These are phyloP conservation scores for Linaria vulgaris DNA, from an alignment of 257 asterid genomes.

Conservation along the genomic window DNA sequence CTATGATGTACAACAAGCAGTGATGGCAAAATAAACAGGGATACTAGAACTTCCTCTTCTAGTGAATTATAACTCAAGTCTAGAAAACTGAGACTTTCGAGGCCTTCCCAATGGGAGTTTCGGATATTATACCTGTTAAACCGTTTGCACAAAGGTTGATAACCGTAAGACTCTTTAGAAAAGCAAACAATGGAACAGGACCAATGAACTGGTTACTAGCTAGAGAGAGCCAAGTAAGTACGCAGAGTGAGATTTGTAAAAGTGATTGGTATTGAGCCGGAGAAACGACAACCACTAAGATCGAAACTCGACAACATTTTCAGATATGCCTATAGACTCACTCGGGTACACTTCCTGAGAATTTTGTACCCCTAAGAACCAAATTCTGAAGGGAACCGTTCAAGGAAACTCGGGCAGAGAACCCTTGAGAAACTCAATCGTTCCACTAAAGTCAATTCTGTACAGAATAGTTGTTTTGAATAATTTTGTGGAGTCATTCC, in stretches of 20 bases:
- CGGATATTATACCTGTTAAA: slow-evolving; percentile 33
- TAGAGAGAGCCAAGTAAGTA: slow-evolving; percentile 33
- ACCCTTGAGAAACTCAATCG: slow-evolving; percentile 49
- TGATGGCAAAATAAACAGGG: slow-evolving; percentile 42
- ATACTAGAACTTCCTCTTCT: slow-evolving; percentile 44
- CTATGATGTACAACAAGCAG: slow-evolving; percentile 32
- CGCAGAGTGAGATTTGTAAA: slow-evolving; percentile 44
- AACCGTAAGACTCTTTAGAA: slow-evolving; percentile 33
- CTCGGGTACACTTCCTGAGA: slow-evolving; percentile 47
- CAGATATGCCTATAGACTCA: slow-evolving; percentile 54
- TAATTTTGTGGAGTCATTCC: slow-evolving; percentile 44
- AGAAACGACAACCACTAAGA: slow-evolving; percentile 41
- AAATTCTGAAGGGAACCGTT: slow-evolving; percentile 44
- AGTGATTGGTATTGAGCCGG: slow-evolving; percentile 53
- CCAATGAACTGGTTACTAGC: slow-evolving; percentile 46
- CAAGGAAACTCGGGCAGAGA: slow-evolving; percentile 52
- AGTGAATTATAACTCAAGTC: no score
- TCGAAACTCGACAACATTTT: slow-evolving; percentile 39
- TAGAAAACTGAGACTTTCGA: slow-evolving; percentile 35
- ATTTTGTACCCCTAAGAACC: slow-evolving; percentile 36
- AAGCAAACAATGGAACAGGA: slow-evolving; percentile 45
- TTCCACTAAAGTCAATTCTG: slow-evolving; percentile 37
- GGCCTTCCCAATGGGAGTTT: slow-evolving; percentile 43
- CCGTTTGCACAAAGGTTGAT: slow-evolving; percentile 15
- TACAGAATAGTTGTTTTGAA: slow-evolving; percentile 43